Base-by-base conservation (phyloP, 2,329 filamentous ascomycete genomes). In the Alternaria triticina region DNA sequence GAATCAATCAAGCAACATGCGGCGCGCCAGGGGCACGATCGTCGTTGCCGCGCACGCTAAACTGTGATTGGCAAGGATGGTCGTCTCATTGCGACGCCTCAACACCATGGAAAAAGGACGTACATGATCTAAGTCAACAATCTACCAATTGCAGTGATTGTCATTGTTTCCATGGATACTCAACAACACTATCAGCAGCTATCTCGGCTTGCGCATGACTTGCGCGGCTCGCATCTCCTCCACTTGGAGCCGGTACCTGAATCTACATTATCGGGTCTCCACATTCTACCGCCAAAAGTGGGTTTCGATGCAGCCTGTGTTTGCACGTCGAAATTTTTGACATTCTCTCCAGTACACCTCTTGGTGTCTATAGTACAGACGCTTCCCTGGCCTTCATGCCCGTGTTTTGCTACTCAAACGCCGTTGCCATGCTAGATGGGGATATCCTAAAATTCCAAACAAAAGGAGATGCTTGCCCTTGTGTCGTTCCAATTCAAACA, bases 11-110 rank as follows among this genome's bases (percentile, higher is more conserved):
- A 54, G 17, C 55, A 62, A 49, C 30, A 46, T 67, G 72, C 72
- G 71, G 71, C 64, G 75, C 67, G 55, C 59, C 72, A 71, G 70
- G 71, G 70, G 71, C 67, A 65, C 64, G 64, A 72, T 68, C 68
- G 59, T 67, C 67, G 54, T 66, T 70, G 62, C 62, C 70, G 72
- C 62, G 59, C 66, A 62, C 64, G 61, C 71, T 74, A 74, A 62
- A 40, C 57, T 59, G 56, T 7, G 45, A 65, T 54, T 45, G 66
- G 63, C 65, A 69, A 54, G 55, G 66, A 68, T 65, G 44, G 62
- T 52, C 69, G 70, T 65, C 54, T 54, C 62, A 54, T 49, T 47
- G 58, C 57, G 27, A 52, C 59, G 52, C 51, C 54, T 64, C 62
- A 57, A 64, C 57, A 57, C 54, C 30, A 50, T 27, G 47, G 36